These are phyloP conservation scores for Tripterygium wilfordii DNA, from an alignment of 177 flowering plant genomes.

Conservation along the genomic window DNA sequence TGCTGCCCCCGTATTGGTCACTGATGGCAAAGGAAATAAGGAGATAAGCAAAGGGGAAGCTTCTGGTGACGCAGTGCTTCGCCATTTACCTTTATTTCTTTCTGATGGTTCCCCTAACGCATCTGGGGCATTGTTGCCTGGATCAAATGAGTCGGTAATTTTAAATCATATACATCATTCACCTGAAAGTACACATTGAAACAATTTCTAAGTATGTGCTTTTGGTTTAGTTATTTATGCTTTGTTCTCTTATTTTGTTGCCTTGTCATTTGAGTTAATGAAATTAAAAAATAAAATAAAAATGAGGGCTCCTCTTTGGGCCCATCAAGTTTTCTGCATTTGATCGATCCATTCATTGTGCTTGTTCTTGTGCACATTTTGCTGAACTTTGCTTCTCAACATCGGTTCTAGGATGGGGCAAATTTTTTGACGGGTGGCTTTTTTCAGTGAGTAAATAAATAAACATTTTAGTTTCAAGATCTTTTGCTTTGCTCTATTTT, in stretches of 20 bases:
- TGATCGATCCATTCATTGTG: no score
- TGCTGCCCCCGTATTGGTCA: conserved; percentile 3
- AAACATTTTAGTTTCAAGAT: no score
- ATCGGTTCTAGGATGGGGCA: no score
- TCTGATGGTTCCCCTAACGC: conserved; percentile 29
- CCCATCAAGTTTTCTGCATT: no score
- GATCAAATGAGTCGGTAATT: conserved; percentile 41
- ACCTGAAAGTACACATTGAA: conserved; percentile 50
- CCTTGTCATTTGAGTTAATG: not conserved
- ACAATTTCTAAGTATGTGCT: conserved; percentile 24
- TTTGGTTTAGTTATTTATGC: conserved; percentile 3
- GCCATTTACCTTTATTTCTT: conserved; percentile 25
- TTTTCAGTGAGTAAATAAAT: no score
- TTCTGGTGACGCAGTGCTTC: conserved; percentile 23
- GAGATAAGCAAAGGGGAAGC: conserved; percentile 5
- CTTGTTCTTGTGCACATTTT: no score
- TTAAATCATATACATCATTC: conserved; percentile 45
- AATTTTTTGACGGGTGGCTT: no score
- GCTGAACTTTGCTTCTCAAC: no score
- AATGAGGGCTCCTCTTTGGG: no score
- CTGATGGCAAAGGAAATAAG: conserved; percentile 4
- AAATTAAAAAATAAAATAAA: conserved; percentile 8
- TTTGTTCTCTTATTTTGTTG: not conserved
- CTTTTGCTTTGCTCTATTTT: no score
- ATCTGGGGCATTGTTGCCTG: conserved; percentile 53